A percentile compares a stretch with the other conserved stretches of the same genome.
phyloP scores from a whole-genome alignment of 176 grass and related monocot species.

The Aegilops tauschii region DNA sequence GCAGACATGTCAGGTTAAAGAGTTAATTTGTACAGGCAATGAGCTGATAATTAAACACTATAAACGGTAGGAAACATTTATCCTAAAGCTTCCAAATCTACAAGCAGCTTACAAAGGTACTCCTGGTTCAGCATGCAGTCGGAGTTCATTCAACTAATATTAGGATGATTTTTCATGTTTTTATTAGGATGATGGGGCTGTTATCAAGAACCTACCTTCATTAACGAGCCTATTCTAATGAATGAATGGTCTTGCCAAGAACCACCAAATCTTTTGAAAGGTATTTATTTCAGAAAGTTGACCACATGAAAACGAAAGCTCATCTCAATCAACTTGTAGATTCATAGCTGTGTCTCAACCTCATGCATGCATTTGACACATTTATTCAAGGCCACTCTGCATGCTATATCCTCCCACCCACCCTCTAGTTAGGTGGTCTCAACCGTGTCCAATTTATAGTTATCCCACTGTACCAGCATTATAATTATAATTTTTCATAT shows the following conservation, averaged over 20 bases:
- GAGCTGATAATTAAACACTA: neutral
- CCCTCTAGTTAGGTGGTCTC: neutral
- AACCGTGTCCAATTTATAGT: neutral
- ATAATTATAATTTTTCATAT: neutral
- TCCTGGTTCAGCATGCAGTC: neutral
- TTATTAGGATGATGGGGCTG: neutral
- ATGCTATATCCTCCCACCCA: neutral
- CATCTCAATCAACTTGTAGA: neutral
- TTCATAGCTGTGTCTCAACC: neutral
- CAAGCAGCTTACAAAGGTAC: neutral
- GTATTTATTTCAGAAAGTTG: neutral
- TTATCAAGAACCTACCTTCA: neutral
- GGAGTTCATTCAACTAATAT: constrained; percentile 4
- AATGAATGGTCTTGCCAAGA: neutral
- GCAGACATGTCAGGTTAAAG: neutral
- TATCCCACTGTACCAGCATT: neutral
- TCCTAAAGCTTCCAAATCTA: neutral
- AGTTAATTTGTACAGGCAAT: neutral
- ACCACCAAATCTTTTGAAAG: constrained; percentile 16
- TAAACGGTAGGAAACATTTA: neutral
- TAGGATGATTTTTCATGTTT: neutral
- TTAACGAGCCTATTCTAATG: constrained; percentile 8
- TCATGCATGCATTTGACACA: neutral
- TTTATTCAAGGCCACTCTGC: neutral
- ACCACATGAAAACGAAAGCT: neutral